Base-by-base conservation (phyloP, 148 eudicot genomes). In the Camellia granthamiana region DNA sequence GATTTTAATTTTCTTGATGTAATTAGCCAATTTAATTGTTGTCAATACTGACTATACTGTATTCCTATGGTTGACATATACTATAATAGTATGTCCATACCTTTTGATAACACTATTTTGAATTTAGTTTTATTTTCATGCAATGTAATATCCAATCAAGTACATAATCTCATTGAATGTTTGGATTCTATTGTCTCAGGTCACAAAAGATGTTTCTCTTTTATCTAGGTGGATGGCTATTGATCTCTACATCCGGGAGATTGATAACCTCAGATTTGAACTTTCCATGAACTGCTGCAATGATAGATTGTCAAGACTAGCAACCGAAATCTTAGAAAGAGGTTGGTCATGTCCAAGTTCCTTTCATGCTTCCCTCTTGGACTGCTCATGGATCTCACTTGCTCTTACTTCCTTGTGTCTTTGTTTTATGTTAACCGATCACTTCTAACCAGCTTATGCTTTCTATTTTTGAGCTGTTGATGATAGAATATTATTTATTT, bases 151-250 rank as follows among this genome's bases (percentile, higher is more conserved):
- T 46, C 15, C 11, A 2, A 3, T 38, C 5, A 30, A 64, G 42
- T 23, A 5, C 65, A 42, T 7, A 16, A 63, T 9, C 46, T 30
- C 11, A 69, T 76, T 7, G 43, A 60, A 66, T 65, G 12, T 10
- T 2, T 55, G 62, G 19, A 44, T 79, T 78, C 43, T n/a, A 18
- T 64, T 73, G 19, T 85, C 86, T 84, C 87, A 95, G 98, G 97
- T 93, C 72, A 95, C 98, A 77, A 89, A 88, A 82, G 90, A 93
- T 79, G 95, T 95, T 72, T 89, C 95, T 81, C 92, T 95, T 77
- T 81, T 95, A 84, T 93, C 98, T 51, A 89, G 93, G 86, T 95
- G 98, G 98, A 95, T 95, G 98, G 94, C 95, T 83, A 80, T 88
- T 82, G 98, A 95, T 92, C 95, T 95, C 64, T 93, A 91, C 83